Evolutionary conservation across 2,329 filamentous ascomycete genomes (phyloP), one percentile per base, ranked within the genome.

Genomic region (Ophiostoma ips): DNA sequence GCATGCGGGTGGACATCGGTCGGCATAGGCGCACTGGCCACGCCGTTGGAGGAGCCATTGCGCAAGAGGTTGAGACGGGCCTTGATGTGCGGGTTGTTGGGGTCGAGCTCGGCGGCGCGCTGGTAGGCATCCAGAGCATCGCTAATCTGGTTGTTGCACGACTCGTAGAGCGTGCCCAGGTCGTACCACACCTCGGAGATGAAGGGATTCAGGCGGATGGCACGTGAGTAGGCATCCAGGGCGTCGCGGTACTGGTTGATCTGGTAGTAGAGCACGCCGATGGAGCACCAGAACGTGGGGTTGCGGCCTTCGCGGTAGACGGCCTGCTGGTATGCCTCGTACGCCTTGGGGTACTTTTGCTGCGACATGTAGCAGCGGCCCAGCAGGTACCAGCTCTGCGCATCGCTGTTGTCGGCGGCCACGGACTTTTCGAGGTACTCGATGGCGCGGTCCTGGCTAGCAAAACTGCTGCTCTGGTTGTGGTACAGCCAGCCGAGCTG

Each of bases 171-270:
- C 59, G 92, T 98, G 55, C 92, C 92, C 36, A 98, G 72, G 66
- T 98, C 92, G 66, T 96, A 98, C 92, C 92, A 98, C 48, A 98
- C 92, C 66, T 98, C 92, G 2, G 89, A 95, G 56, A 98, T 96
- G 71, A 94, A 95, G 5, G 92, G 92, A 64, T 96, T 98, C 59
- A 98, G 69, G 50, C 92, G 84, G 60, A 96, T 98, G 44, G 92
- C 92, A 53, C 92, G 85, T 54, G 89, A 95, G 68, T 96, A 98
- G 36, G 92, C 92, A 70, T 98, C 92, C 49, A 98, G 77, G 3
- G 92, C 92, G 71, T 98, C 92, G 52, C 92, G 83, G 68, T 98
- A 98, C 70, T 98, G 92, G 68, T 96, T 98, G 71, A 98, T 98
- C 68, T 96, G 92, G 69, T 96, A 98, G 66, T 98, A 98, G 53